Conservation (phyloP, 1,139 yeast species). For the Hyphopichia wangnamkhiaoensis region DNA sequence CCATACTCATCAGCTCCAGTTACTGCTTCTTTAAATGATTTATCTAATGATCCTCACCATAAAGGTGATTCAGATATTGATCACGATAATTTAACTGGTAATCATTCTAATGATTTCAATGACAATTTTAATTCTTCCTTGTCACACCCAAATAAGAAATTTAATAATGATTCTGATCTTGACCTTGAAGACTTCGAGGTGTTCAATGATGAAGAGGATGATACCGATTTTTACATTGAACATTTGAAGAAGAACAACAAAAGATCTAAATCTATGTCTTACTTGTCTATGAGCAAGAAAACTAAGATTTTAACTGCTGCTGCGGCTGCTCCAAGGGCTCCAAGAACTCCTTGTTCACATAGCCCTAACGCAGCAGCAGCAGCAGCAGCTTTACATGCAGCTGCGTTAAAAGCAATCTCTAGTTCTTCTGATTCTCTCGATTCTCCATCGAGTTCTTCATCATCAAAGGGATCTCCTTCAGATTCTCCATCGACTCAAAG, state of each 20-base stretch:
- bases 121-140: constrained; percentile 10
- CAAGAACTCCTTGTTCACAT: constrained; percentile 56
- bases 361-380: constrained; percentile 69
- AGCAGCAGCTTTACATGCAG: constrained; percentile 73
- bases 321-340: constrained; percentile 80
- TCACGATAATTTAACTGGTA: constrained; percentile 7
- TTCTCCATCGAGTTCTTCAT: constrained; percentile 12
- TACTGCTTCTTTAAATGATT: constrained; percentile 56
- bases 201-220: constrained; percentile 40
- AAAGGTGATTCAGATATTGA: constrained; percentile 5
- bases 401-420: constrained; percentile 58
- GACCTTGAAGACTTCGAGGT: constrained; percentile 50
- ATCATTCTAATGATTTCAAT: constrained; percentile 9
- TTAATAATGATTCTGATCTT: constrained; percentile 23
- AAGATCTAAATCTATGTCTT: constrained; percentile 66
- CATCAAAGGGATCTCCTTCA: constrained; percentile 23
- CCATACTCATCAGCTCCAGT: constrained; percentile 79
- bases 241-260: constrained; percentile 46
- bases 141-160: constrained; percentile 5
- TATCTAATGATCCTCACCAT: constrained; percentile 1
- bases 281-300: constrained; percentile 49
- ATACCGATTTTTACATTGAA: constrained; percentile 23
- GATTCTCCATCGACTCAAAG: constrained; percentile 6
- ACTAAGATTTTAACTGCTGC: constrained; percentile 68
- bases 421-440: constrained; percentile 13